Evolutionary conservation across 2,329 filamentous ascomycete species (phyloP).

Genomic region (Fusarium albosuccineum): DNA sequence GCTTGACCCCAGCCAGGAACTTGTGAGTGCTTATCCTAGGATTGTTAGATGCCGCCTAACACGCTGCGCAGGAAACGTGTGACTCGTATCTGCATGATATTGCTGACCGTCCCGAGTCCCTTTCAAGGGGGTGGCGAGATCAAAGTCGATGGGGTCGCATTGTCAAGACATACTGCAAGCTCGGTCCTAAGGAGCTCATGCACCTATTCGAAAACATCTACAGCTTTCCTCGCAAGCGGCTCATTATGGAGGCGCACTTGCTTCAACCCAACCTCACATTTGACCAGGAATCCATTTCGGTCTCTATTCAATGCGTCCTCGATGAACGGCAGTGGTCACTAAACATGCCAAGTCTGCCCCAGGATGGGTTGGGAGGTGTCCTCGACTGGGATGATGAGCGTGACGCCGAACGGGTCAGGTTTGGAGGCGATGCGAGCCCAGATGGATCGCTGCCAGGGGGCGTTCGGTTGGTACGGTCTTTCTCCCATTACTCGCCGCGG

Average conservation of each 20-base stretch:
- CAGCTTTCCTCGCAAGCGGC: slow-evolving; percentile 59
- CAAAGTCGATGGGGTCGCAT: slow-evolving; percentile 55
- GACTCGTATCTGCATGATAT: slow-evolving; percentile 42
- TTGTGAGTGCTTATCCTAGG: slow-evolving; percentile 47
- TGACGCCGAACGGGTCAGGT: slow-evolving; percentile 49
- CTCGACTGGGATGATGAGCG: slow-evolving; percentile 57
- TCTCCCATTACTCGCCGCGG: slow-evolving; percentile 55
- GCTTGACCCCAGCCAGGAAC: slow-evolving; percentile 53
- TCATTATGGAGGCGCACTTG: slow-evolving; percentile 58
- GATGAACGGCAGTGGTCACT: slow-evolving; percentile 55
- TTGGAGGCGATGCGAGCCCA: slow-evolving; percentile 53
- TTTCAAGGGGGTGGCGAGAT: slow-evolving; percentile 53
- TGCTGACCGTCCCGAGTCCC: slow-evolving; percentile 47
- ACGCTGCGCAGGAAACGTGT: slow-evolving; percentile 27
- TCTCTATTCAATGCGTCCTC: slow-evolving; percentile 54
- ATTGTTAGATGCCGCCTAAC: slow-evolving; percentile 14
- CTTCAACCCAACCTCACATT: slow-evolving; percentile 58
- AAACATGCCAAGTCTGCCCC: slow-evolving; percentile 49
- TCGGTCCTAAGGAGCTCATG: slow-evolving; percentile 63
- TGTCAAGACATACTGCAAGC: slow-evolving; percentile 62
- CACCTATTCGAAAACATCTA: slow-evolving; percentile 62
- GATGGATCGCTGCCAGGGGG: slow-evolving; percentile 54
- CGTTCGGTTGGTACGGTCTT: slow-evolving; percentile 45
- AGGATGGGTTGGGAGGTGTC: slow-evolving; percentile 55
- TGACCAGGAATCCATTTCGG: slow-evolving; percentile 60